Percentiles rank a stretch among this genome's conserved stretches.
Conservation (phyloP, 257 asterid species). For the Haberlea rhodopensis region DNA sequence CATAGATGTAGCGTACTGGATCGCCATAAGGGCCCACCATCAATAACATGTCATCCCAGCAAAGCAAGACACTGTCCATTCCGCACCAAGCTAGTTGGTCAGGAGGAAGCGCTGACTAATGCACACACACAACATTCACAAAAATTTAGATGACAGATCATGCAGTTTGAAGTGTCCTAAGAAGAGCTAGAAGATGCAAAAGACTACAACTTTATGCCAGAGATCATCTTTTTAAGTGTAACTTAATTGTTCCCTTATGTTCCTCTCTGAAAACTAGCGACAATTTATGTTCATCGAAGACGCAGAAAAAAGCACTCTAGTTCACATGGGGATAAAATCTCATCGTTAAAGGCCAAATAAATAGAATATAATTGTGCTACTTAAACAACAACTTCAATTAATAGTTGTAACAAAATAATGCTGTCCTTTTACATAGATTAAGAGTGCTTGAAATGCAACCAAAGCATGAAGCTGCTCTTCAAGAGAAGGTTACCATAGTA, state of each 20-base stretch:
- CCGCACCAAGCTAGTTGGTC: slow-evolving; percentile 98
- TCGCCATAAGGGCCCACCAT: slow-evolving; percentile 97
- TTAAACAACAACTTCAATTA: slow-evolving; percentile 10
- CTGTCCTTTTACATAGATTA: too few species aligned
- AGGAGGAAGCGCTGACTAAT: slow-evolving; percentile 91
- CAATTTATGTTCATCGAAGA: neutral
- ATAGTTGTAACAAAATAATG: too few species aligned
- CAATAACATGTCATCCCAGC: slow-evolving; percentile 93
- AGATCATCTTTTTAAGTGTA: neutral
- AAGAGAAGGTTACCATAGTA: neutral
- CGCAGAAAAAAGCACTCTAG: slow-evolving; percentile 8
- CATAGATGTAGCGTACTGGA: slow-evolving; percentile 84
- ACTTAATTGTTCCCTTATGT: neutral
- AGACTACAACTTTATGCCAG: neutral
- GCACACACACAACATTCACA: slow-evolving; percentile 24
- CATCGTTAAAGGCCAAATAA: slow-evolving; percentile 8
- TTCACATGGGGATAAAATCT: slow-evolving; percentile 15
- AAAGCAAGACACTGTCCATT: slow-evolving; percentile 83
- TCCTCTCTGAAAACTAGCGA: neutral
- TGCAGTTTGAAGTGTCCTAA: slow-evolving; percentile 5
- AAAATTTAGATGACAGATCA: slow-evolving; percentile 21
- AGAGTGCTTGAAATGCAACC: neutral
- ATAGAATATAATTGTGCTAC: slow-evolving; percentile 3
- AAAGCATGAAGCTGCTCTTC: slow-evolving; percentile 4
- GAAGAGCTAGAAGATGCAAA: slow-evolving; percentile 9